These are phyloP conservation scores for Scalesia atractyloides DNA, from an alignment of 129 eudicot genomes.

Conservation along the genomic window DNA sequence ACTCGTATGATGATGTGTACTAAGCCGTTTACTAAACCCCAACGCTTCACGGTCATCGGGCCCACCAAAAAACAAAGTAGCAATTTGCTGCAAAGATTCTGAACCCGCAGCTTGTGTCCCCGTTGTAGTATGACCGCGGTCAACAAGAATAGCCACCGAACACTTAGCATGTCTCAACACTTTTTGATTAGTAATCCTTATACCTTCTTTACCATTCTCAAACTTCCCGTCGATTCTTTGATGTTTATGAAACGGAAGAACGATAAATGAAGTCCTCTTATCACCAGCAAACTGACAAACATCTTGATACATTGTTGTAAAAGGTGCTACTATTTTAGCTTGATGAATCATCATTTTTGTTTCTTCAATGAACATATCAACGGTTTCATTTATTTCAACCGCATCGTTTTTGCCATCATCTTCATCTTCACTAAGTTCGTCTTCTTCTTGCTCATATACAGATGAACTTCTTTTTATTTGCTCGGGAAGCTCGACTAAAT, in stretches of 20 bases:
- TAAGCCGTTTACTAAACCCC: slow-evolving; percentile 79
- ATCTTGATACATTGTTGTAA: slow-evolving; percentile 57
- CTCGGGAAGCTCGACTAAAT: slow-evolving; percentile 82
- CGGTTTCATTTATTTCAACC: slow-evolving; percentile 74
- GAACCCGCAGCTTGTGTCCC: slow-evolving; percentile 38
- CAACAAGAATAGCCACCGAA: slow-evolving; percentile 72
- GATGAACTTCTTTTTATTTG: slow-evolving; percentile 35
- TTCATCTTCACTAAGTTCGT: slow-evolving; percentile 77
- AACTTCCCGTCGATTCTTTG: slow-evolving; percentile 85
- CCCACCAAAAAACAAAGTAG: slow-evolving; percentile 84
- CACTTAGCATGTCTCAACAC: slow-evolving; percentile 69
- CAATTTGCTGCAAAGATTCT: slow-evolving; percentile 60
- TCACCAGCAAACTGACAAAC: slow-evolving; percentile 73
- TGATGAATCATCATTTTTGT: slow-evolving; percentile 60
- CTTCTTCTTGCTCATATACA: slow-evolving; percentile 39
- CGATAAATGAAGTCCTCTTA: slow-evolving; percentile 63
- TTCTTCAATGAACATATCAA: slow-evolving; percentile 59
- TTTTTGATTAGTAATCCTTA: slow-evolving; percentile 73
- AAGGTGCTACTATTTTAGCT: slow-evolving; percentile 62
- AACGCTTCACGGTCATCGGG: slow-evolving; percentile 93
- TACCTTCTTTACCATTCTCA: slow-evolving; percentile 67
- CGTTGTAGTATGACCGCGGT: slow-evolving; percentile 61
- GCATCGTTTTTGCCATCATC: slow-evolving; percentile 71
- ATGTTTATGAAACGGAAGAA: slow-evolving; percentile 88
- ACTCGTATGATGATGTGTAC: slow-evolving; percentile 61